Evolutionary conservation across 306 rosid genomes (phyloP).

Genomic region (Prunus campanulata): DNA sequence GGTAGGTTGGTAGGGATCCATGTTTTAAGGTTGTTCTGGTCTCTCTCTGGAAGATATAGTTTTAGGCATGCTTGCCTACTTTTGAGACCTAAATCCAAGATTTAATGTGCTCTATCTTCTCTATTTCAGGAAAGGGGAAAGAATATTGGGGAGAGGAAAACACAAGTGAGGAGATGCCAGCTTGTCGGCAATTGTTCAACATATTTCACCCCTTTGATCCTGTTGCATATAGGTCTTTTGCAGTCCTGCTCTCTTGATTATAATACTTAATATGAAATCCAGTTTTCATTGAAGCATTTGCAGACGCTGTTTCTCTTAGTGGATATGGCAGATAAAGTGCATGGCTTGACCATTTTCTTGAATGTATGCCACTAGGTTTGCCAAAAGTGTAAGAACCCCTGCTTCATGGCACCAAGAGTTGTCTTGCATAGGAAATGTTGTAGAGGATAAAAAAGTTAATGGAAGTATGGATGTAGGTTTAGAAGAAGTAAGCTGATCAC

Average conservation of each 20-base stretch:
- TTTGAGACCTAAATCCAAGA: slow-evolving; percentile 16
- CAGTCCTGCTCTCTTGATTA: slow-evolving; percentile 15
- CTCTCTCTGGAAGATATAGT: no score
- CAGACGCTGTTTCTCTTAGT: neutral
- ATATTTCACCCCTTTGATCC: slow-evolving; percentile 99
- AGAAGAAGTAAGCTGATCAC: no score
- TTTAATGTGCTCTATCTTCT: slow-evolving; percentile 13
- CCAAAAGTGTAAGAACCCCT: neutral
- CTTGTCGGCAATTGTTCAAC: slow-evolving; percentile 89
- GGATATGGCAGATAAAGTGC: neutral
- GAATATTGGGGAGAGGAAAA: slow-evolving; percentile 88
- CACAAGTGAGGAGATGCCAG: slow-evolving; percentile 88
- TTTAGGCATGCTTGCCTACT: no score
- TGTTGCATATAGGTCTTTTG: slow-evolving; percentile 85
- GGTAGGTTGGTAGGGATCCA: no score
- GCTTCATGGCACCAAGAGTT: no score
- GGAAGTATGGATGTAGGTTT: no score
- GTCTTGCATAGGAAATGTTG: no score
- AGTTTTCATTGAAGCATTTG: neutral
- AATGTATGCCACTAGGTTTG: neutral
- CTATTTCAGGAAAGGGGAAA: slow-evolving; percentile 72
- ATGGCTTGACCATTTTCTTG: neutral
- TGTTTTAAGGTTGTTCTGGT: no score
- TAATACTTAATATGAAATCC: slow-evolving; percentile 1
- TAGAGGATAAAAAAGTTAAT: no score